Conservation (phyloP, 2,329 filamentous ascomycete species). For the Emericellopsis atlantica region DNA sequence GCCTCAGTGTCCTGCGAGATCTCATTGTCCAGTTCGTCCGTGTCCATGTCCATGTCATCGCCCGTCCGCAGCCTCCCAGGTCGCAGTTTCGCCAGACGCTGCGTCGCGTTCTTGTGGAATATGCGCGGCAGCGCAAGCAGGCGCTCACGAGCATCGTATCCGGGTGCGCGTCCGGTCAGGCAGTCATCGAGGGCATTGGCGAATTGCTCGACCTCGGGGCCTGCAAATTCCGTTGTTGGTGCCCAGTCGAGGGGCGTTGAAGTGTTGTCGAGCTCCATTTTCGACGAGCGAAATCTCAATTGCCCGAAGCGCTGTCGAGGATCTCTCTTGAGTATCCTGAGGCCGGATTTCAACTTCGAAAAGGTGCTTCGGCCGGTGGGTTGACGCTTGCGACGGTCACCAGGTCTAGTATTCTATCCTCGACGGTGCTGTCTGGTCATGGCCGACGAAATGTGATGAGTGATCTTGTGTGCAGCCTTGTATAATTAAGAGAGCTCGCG, state of each 20-base stretch:
- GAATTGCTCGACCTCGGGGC: conserved; percentile 77
- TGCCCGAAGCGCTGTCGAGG: too few species aligned
- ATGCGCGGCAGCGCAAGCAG: conserved; percentile 47
- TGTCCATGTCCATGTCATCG: conserved; percentile 41
- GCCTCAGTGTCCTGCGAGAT: conserved; percentile 11
- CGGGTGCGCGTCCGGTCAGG: conserved; percentile 32
- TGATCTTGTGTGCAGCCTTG: too few species aligned
- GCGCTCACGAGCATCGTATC: conserved; percentile 46
- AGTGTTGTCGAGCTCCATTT: conserved; percentile 2
- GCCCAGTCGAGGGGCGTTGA: not conserved
- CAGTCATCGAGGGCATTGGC: conserved; percentile 73
- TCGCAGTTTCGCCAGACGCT: conserved; percentile 16
- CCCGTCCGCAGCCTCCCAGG: conserved; percentile 14
- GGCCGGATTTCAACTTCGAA: too few species aligned
- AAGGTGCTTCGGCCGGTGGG: too few species aligned
- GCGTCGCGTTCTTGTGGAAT: conserved; percentile 45
- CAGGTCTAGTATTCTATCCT: too few species aligned
- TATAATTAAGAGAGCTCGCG: too few species aligned
- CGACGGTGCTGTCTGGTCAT: too few species aligned
- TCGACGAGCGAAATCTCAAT: too few species aligned
- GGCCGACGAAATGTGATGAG: too few species aligned
- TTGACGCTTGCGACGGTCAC: too few species aligned
- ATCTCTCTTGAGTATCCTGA: too few species aligned
- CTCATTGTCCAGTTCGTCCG: conserved; percentile 33
- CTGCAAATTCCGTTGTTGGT: conserved; percentile 41